phyloP scores from a whole-genome alignment of 306 rosid species.

The Sindora glabra region DNA sequence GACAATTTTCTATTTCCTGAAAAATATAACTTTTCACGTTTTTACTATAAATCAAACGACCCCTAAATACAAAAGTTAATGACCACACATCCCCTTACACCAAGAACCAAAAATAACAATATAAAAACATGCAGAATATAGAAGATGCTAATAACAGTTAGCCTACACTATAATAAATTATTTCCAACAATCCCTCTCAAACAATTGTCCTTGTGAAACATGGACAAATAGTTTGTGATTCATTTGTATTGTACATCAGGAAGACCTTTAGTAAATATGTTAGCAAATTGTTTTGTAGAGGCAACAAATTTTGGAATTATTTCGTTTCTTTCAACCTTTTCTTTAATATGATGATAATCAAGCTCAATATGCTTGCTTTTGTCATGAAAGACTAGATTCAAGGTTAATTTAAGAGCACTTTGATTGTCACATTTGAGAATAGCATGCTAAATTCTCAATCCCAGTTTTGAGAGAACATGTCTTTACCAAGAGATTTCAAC shows the following conservation, averaged over 20 bases:
- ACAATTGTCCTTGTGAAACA: background rate
- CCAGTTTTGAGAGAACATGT: background rate
- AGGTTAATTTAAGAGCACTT: background rate
- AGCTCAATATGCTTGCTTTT: background rate
- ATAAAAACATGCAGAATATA: no score
- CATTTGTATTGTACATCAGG: background rate
- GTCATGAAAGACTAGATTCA: background rate
- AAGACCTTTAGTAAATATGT: background rate
- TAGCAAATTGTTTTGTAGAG: background rate
- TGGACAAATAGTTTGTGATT: background rate
- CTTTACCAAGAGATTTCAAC: no score
- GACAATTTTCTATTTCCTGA: no score
- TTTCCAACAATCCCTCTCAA: background rate
- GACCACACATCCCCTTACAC: no score
- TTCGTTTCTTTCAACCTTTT: background rate
- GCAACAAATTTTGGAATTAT: background rate
- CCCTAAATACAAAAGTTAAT: no score
- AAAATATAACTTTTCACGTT: no score
- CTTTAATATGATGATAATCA: background rate
- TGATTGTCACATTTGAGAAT: background rate
- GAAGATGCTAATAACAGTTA: no score
- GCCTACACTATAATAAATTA: background rate
- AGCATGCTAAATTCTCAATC: background rate
- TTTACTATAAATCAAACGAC: no score
- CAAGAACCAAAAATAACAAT: no score